Evolutionary conservation across 805 yeast genomes (phyloP).

Genomic region (Saturnispora halmiae): DNA sequence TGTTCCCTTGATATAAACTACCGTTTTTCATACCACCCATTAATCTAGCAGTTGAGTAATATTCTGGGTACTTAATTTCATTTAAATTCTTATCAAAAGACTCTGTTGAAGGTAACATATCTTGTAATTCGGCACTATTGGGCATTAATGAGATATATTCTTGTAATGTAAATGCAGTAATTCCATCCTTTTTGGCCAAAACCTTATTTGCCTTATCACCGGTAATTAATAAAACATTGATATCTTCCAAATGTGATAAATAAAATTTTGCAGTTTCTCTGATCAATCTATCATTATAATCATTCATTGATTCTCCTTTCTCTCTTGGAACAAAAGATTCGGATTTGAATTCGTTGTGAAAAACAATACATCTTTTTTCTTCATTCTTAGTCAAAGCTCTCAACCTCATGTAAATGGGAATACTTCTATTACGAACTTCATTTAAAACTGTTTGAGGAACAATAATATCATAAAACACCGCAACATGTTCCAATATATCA

Average conservation of each 20-base stretch:
- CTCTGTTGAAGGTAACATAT: slow-evolving; percentile 56
- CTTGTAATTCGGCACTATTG: slow-evolving; percentile 65
- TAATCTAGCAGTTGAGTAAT: slow-evolving; percentile 69
- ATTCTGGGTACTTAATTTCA: slow-evolving; percentile 64
- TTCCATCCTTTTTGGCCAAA: slow-evolving; percentile 45
- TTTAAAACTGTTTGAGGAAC: slow-evolving; percentile 94
- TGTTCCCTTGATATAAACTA: slow-evolving; percentile 74
- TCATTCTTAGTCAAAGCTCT: slow-evolving; percentile 67
- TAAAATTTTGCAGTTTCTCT: slow-evolving; percentile 70
- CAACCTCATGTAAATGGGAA: slow-evolving; percentile 79
- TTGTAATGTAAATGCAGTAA: slow-evolving; percentile 47
- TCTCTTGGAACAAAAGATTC: slow-evolving; percentile 58
- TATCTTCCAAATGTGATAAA: slow-evolving; percentile 47
- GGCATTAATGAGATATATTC: slow-evolving; percentile 67
- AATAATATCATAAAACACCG: slow-evolving; percentile 78
- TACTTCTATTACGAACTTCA: slow-evolving; percentile 80
- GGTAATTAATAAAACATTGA: slow-evolving; percentile 54
- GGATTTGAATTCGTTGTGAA: slow-evolving; percentile 83
- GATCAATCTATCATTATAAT: slow-evolving; percentile 86
- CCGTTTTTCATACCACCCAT: slow-evolving; percentile 90
- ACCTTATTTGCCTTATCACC: slow-evolving; percentile 63
- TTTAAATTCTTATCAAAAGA: slow-evolving; percentile 30
- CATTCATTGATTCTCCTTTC: slow-evolving; percentile 68
- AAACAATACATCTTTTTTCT: slow-evolving; percentile 78
- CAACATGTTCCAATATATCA: slow-evolving; percentile 72